A percentile compares a stretch with the other conserved stretches of the same genome.
Evolutionary conservation across 345 rosid species (phyloP).

Genomic region (Carallia brachiata): DNA sequence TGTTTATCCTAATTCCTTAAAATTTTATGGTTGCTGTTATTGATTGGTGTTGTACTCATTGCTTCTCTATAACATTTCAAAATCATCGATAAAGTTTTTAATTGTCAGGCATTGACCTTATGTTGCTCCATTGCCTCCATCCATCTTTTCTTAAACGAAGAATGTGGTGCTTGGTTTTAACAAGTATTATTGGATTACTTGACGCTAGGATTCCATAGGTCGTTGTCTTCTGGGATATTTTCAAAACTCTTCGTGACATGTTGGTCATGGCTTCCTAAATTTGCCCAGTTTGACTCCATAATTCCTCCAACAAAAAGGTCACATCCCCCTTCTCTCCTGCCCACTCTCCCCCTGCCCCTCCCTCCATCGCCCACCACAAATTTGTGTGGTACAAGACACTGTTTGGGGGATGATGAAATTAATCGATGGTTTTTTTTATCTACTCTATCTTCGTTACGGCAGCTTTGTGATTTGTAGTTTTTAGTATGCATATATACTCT

Average conservation of each 20-base stretch:
- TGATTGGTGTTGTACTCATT: conserved; percentile 9
- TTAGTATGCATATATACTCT: no score
- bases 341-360: not conserved
- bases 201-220: no score
- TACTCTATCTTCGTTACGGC: no score
- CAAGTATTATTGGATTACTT: not conserved
- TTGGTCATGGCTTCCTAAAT: not conserved
- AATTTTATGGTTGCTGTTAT: conserved; percentile 19
- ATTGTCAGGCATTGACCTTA: conserved; percentile 13
- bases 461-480: no score
- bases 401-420: no score
- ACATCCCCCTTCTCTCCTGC: no score
- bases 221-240: not conserved
- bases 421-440: no score
- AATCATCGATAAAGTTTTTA: conserved; percentile 12
- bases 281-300: not conserved
- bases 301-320: not conserved
- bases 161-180: not conserved
- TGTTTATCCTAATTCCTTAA: conserved; percentile 11
- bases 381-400: not conserved
- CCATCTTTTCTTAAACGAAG: not conserved
- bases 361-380: not conserved
- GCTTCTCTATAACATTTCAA: conserved; percentile 7
- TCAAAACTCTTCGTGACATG: not conserved
- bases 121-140: not conserved